Base-by-base conservation (phyloP, 805 yeast genomes). In the Candida easanensis region DNA sequence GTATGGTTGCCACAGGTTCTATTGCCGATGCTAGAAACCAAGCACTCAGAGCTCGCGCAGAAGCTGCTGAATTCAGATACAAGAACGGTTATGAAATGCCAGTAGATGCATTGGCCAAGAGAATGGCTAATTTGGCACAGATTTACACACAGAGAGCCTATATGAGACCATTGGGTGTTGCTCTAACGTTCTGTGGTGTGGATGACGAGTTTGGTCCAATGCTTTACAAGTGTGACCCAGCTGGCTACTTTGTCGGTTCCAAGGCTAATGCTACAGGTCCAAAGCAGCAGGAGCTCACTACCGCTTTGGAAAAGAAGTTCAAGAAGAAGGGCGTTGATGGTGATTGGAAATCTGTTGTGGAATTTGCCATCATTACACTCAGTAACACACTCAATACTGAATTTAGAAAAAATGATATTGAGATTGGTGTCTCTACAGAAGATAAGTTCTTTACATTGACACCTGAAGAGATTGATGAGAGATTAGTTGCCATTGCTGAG, bases 21-120 rank as follows among this genome's bases (percentile, higher is more conserved):
- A 87, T 88, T 62, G 96, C 98, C 20, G 99, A 93, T 68, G 96
- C 97, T 4, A 77, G 97, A 60, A 79, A 95, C 34, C 84, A 86
- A 48, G 96, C 96, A 7, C 68, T 81, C 44, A 79, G 98, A 57
- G 97, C 98, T 7, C 79, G 96, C 54, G 72, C 86, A n/a, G 99
- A 93, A 67, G 95, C 97, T 22, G 89, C 96, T 15, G 98, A 93
- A 64, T 93, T 87, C 70, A 79, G 87, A 59, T 91, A 91, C 71
- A 84, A 87, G 63, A 87, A 88, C 64, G 99, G 99, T 32, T 93
- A 89, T 63, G 97, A 88, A 61, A 90, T 93, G 88, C 98, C 98
- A 3, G 88, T 87, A 50, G 97, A 88, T 61, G 88, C 85, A 21
- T 71, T 90, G 57, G 87, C 97, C 32, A 91, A 91, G 70, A 78